These are phyloP conservation scores for Verticillium klebahnii DNA, from an alignment of 2,329 filamentous ascomycete genomes.

Conservation along the genomic window DNA sequence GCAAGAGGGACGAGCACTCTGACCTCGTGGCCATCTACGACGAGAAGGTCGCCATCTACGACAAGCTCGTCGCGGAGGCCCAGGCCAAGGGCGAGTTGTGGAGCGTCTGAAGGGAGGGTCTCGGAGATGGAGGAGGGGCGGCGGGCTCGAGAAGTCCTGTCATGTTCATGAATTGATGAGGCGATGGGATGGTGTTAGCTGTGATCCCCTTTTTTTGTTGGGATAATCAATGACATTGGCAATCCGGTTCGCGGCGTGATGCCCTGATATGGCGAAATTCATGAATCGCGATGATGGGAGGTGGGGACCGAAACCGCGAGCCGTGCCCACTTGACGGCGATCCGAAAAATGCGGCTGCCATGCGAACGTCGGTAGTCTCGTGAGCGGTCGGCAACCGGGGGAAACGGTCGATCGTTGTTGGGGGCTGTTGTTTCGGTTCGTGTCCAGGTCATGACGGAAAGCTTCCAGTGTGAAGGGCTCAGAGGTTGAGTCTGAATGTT, in stretches of 20 bases:
- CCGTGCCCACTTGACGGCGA: not conserved
- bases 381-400: too few relatives aligned
- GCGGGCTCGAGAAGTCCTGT: not conserved
- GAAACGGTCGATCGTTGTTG: too few relatives aligned
- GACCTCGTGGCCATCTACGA: constrained; percentile 26
- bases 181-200: not conserved
- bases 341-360: not conserved
- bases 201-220: not conserved
- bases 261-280: not conserved
- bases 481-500: too few relatives aligned
- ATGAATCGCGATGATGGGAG: not conserved
- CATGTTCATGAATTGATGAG: not conserved
- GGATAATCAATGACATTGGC: not conserved
- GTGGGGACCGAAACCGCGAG: not conserved
- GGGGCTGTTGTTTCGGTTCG: too few relatives aligned
- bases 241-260: not conserved
- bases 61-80: constrained; percentile 28
- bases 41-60: constrained; percentile 27
- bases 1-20: constrained; percentile 26
- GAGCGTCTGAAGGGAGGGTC: not conserved
- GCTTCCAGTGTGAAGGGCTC: too few relatives aligned
- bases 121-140: not conserved
- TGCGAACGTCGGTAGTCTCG: not conserved
- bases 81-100: constrained; percentile 25
- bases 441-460: too few relatives aligned